Evolutionary conservation across 257 asterid species (phyloP), one percentile per base, ranked within the genome.

Genomic region (Capsicum pubescens): DNA sequence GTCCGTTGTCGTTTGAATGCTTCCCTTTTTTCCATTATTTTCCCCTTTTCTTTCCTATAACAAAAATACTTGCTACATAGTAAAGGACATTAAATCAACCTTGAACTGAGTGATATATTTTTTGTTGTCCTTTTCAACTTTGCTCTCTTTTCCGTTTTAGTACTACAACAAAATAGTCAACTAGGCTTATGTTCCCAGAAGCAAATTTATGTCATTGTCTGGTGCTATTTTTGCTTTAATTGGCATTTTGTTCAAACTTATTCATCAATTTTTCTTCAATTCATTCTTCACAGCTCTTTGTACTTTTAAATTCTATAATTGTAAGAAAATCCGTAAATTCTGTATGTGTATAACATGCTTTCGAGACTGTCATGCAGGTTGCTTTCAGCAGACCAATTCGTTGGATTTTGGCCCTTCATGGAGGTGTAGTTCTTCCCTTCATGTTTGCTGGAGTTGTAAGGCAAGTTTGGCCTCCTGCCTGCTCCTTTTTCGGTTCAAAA

Each of bases 351-450:
- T 77, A 54, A 26, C 15, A 15, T 26, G 48, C 64, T 52, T 77
- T 76, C 63, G 63, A 32, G 74, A 61, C 64, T 86, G 55, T 83
- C 52, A 81, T 71, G 74, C 88, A 96, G 99, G 91, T 92, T 86
- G 87, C 92, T 87, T 96, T 96, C 90, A 96, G 99, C 89, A 90
- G 99, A 85, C 99, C 99, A 81, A 89, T 96, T 84, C 92, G 99
- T 87, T 96, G 99, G 99, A 90, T 96, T 87, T 89, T 96, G 90
- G 98, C 98, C 16, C 92, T 94, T 78, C 98, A 93, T 79, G 99
- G 99, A 86, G 94, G 93, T 80, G 87, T 76, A 56, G 90, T 93
- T 63, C 91, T 94, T 79, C 99, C 99, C 79, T 94, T 96, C 84
- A 81, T 90, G 64, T 94, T 86, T 88, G 92, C 94, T 91, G 98